phyloP scores from a whole-genome alignment of 305 asterid species.

The Solanum hybrid region DNA sequence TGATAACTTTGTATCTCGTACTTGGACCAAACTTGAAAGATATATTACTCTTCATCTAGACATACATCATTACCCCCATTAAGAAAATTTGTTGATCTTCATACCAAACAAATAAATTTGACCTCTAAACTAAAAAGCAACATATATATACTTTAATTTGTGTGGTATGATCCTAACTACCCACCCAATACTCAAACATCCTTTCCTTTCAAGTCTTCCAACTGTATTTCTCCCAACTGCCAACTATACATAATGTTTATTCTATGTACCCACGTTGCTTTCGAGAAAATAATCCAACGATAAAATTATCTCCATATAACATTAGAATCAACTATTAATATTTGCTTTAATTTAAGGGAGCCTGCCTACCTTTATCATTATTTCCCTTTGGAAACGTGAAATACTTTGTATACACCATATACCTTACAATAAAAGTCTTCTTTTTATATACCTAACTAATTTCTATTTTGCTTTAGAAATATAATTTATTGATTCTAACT shows the following conservation, averaged over 20 bases:
- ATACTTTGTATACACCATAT: too few relatives aligned
- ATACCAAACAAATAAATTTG: neutral
- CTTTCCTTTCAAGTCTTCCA: conserved; percentile 44
- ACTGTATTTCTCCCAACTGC: conserved; percentile 1
- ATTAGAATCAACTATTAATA: neutral
- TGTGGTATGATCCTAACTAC: neutral
- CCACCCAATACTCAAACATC: conserved; percentile 14
- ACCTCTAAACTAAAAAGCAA: neutral
- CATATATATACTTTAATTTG: neutral
- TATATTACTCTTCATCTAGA: neutral
- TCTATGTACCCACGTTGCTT: neutral
- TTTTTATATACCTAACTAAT: neutral
- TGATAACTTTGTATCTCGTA: neutral
- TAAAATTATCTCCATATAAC: neutral
- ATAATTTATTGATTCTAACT: neutral
- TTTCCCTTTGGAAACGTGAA: too few relatives aligned
- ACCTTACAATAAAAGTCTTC: too few relatives aligned
- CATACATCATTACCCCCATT: neutral
- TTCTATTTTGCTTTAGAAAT: neutral
- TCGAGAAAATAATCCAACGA: neutral
- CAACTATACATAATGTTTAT: neutral
- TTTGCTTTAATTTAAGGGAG: neutral
- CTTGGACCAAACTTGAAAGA: neutral
- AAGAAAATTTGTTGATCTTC: neutral
- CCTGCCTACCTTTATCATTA: too few relatives aligned